Evolutionary conservation across 148 eudicot species (phyloP).

Genomic region (Rhododendron griersonianum): DNA sequence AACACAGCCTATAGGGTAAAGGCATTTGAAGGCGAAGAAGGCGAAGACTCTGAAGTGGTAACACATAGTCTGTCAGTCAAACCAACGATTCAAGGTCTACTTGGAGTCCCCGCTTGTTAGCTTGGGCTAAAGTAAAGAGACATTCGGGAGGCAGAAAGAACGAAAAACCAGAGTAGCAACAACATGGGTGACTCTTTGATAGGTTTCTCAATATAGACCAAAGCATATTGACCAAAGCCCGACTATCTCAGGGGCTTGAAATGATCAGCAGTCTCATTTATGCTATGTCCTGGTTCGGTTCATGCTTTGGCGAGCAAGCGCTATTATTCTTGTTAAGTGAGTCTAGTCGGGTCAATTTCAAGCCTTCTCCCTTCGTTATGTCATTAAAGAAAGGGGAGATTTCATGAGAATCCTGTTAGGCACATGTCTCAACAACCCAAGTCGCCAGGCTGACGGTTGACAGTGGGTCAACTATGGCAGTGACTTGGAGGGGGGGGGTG

Average conservation of each 20-base stretch:
- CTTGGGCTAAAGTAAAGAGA: no score
- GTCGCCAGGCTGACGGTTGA: neutral
- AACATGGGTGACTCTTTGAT: no score
- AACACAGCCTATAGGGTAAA: no score
- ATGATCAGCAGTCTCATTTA: neutral
- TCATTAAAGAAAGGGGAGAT: neutral
- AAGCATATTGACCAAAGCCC: neutral
- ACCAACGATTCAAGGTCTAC: no score
- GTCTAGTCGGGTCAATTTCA: neutral
- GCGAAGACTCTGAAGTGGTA: no score
- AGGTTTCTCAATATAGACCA: neutral
- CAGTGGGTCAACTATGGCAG: neutral
- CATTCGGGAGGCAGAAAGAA: no score
- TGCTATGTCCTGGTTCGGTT: neutral
- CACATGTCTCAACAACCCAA: neutral
- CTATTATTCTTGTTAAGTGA: neutral
- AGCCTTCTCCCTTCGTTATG: neutral
- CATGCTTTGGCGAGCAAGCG: neutral
- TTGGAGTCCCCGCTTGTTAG: no score
- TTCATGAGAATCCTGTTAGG: neutral
- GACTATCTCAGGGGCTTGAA: neutral
- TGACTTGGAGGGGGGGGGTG: neutral
- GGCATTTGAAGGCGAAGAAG: no score
- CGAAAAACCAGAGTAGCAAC: no score
- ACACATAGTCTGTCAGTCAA: no score